A percentile compares a stretch with the other conserved stretches of the same genome.
Evolutionary conservation across 1,284 basidiomycete species (phyloP).

Genomic region (Malassezia furfur): DNA sequence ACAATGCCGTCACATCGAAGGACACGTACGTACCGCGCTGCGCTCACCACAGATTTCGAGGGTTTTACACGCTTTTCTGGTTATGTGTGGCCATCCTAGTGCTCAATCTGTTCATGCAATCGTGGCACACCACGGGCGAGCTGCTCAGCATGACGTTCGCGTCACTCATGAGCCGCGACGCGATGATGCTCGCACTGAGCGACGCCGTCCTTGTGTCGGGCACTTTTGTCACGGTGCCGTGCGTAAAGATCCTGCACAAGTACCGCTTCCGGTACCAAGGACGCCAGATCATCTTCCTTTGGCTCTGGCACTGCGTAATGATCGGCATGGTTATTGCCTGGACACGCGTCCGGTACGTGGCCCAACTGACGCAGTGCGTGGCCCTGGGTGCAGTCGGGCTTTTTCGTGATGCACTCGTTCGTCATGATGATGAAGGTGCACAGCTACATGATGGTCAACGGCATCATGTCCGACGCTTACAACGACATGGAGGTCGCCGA

Average conservation of each 20-base stretch:
- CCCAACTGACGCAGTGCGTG: slow-evolving; percentile 57
- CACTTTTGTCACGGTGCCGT: slow-evolving; percentile 69
- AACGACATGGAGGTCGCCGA: slow-evolving; percentile 25
- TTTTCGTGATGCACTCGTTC: slow-evolving; percentile 79
- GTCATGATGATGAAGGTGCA: slow-evolving; percentile 94
- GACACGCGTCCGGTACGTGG: slow-evolving; percentile 26
- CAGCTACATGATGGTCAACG: slow-evolving; percentile 83
- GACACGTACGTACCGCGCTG: not conserved
- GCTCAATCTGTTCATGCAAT: slow-evolving; percentile 36
- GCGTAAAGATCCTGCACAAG: slow-evolving; percentile 51
- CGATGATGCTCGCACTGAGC: slow-evolving; percentile 67
- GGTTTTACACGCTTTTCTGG: slow-evolving; percentile 48
- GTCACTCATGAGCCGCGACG: slow-evolving; percentile 76
- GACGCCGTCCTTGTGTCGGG: slow-evolving; percentile 70
- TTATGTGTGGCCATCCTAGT: slow-evolving; percentile 38
- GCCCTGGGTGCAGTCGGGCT: slow-evolving; percentile 98
- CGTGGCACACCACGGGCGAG: slow-evolving; percentile 55
- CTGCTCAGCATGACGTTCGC: slow-evolving; percentile 72
- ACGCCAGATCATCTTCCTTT: slow-evolving; percentile 24
- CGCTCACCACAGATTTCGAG: slow-evolving; percentile 25
- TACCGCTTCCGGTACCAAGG: slow-evolving; percentile 53
- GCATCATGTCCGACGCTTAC: slow-evolving; percentile 59
- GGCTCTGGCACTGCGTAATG: slow-evolving; percentile 32
- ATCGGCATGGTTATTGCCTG: slow-evolving; percentile 38
- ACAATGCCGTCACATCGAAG: not conserved